A percentile compares a stretch with the other conserved stretches of the same genome.
Evolutionary conservation across 73 alveolate species (phyloP).

Genomic region (Paramecium tetraurelia): DNA sequence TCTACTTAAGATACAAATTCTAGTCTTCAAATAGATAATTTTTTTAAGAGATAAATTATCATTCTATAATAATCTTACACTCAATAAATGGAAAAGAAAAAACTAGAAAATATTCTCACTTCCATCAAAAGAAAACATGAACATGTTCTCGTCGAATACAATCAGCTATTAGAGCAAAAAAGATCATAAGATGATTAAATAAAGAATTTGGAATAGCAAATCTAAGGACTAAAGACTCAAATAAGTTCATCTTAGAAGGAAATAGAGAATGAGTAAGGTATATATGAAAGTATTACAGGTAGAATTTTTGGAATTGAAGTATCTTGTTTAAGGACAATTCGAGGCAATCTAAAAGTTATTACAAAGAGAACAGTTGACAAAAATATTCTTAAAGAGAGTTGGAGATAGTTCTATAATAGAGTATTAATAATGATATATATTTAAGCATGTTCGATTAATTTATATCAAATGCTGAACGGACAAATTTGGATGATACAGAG

Average conservation of each 20-base stretch:
- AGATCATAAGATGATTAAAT: neutral
- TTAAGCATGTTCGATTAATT: slow-evolving; percentile 41
- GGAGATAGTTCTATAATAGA: slow-evolving; percentile 42
- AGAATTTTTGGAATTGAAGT: slow-evolving; percentile 17
- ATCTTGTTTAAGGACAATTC: neutral
- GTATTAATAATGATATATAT: neutral
- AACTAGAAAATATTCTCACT: neutral
- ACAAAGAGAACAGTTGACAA: slow-evolving; percentile 27
- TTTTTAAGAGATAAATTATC: neutral
- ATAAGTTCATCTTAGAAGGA: neutral
- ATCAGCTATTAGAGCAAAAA: neutral
- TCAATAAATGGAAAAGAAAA: neutral
- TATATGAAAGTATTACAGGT: neutral
- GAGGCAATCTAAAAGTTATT: slow-evolving; percentile 39
- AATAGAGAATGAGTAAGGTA: neutral
- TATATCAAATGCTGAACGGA: neutral
- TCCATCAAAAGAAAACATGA: neutral
- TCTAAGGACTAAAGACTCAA: neutral
- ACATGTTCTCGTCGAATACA: neutral
- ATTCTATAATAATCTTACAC: neutral
- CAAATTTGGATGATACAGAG: neutral
- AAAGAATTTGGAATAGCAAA: neutral
- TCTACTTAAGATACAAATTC: neutral
- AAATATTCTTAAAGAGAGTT: slow-evolving; percentile 10
- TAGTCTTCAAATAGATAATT: neutral